These are phyloP conservation scores for Clausena lansium DNA, from an alignment of 345 rosid species.

Conservation along the genomic window DNA sequence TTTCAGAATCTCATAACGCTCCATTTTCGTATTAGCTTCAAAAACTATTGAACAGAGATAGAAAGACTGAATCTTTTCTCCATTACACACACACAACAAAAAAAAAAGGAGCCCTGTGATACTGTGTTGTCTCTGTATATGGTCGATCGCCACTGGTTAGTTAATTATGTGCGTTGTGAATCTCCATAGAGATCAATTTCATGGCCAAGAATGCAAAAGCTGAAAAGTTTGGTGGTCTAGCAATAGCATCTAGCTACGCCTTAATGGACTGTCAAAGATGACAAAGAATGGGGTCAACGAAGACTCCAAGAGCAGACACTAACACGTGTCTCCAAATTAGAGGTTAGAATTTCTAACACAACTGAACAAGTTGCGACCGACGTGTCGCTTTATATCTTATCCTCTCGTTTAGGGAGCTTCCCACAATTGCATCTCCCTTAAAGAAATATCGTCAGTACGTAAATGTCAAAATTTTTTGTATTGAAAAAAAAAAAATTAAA, in stretches of 20 bases:
- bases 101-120: too few relatives aligned
- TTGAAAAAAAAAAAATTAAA: too few relatives aligned
- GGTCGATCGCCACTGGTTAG: background rate
- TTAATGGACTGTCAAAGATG: conserved; percentile 5
- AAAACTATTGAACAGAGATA: background rate
- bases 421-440: background rate
- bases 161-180: conserved; percentile 16
- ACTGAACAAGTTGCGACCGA: conserved; percentile 17
- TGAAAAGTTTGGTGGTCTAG: background rate
- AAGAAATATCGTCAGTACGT: background rate
- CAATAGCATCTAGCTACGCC: too few relatives aligned
- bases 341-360: conserved; percentile 10
- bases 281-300: conserved; percentile 16
- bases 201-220: conserved; percentile 11
- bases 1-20: conserved; percentile 70
- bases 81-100: too few relatives aligned
- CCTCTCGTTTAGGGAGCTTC: background rate
- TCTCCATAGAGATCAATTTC: conserved; percentile 9
- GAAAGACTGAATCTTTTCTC: too few relatives aligned
- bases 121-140: too few relatives aligned
- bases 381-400: conserved; percentile 9
- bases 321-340: conserved; percentile 31
- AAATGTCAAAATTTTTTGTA: background rate
- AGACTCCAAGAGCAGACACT: background rate
- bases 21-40: conserved; percentile 38